These are phyloP conservation scores for Ustilago esculenta DNA, from an alignment of 1,284 basidiomycete species.

Conservation along the genomic window DNA sequence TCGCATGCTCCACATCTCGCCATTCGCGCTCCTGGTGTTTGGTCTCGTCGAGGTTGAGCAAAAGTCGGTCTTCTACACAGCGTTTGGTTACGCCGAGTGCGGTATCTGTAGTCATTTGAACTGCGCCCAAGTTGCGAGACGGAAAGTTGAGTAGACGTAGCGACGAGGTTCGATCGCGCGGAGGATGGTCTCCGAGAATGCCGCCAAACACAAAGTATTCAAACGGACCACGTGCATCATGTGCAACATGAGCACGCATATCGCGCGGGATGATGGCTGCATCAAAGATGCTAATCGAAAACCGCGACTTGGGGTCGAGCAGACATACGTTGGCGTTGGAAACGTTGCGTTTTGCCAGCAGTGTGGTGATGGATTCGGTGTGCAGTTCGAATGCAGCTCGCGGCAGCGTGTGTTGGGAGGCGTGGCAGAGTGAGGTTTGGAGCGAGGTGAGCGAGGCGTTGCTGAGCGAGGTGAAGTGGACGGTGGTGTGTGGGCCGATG, in stretches of 20 bases:
- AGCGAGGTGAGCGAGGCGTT: constrained; percentile 75
- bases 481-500: constrained; percentile 74
- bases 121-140: constrained; percentile 66
- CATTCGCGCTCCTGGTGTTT: constrained; percentile 19
- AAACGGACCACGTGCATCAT: constrained; percentile 54
- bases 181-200: constrained; percentile 83
- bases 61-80: constrained; percentile 77
- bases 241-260: no score
- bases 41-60: constrained; percentile 29
- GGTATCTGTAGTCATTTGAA: constrained; percentile 99
- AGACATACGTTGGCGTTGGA: constrained; percentile 68
- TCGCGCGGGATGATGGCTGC: constrained; percentile 45
- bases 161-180: constrained; percentile 83
- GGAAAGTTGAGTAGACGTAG: constrained; percentile 87
- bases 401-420: no score
- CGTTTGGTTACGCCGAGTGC: constrained; percentile 91
- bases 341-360: constrained; percentile 73
- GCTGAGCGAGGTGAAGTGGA: constrained; percentile 87
- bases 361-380: constrained; percentile 74
- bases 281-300: constrained; percentile 49
- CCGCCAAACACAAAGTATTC: constrained; percentile 64
- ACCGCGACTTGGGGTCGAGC: constrained; percentile 60
- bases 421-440: constrained; percentile 45
- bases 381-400: constrained; percentile 71
- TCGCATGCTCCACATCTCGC: constrained; percentile 10